phyloP scores from a whole-genome alignment of 2,329 filamentous ascomycete species.

The Fusarium cyanostomum region DNA sequence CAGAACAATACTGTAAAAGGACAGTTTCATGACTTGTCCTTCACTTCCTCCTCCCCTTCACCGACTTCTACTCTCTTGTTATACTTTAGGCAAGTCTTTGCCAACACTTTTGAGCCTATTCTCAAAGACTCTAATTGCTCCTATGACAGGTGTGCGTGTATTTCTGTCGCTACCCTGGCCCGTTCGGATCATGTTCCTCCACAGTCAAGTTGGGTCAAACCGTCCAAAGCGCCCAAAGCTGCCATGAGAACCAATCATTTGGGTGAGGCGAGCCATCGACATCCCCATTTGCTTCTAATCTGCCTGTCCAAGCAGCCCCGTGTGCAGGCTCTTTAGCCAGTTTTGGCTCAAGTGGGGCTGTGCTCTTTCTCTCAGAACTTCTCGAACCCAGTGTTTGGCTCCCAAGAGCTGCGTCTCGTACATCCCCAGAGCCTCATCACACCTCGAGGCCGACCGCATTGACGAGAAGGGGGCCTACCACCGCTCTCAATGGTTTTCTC shows the following conservation, averaged over 20 bases:
- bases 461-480: constrained; percentile 19
- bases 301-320: constrained; percentile 32
- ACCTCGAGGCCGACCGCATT: constrained; percentile 30
- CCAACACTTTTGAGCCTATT: constrained; percentile 11
- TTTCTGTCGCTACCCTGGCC: constrained; percentile 23
- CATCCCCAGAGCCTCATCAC: constrained; percentile 39
- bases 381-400: constrained; percentile 35
- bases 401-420: constrained; percentile 24
- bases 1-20: not conserved
- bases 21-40: not conserved
- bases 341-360: constrained; percentile 36
- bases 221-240: constrained; percentile 41
- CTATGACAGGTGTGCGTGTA: constrained; percentile 8
- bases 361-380: constrained; percentile 33
- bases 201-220: constrained; percentile 41
- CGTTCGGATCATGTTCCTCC: constrained; percentile 40
- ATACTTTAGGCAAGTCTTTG: not conserved
- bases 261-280: constrained; percentile 37
- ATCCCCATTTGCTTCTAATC: constrained; percentile 31
- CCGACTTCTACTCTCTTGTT: not conserved
- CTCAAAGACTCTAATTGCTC: constrained; percentile 4
- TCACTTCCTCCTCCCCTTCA: not conserved
- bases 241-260: constrained; percentile 40
- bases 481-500: constrained; percentile 32
- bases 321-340: constrained; percentile 35